Evolutionary conservation across 2,329 filamentous ascomycete species (phyloP).

Genomic region (Calonectria montana): DNA sequence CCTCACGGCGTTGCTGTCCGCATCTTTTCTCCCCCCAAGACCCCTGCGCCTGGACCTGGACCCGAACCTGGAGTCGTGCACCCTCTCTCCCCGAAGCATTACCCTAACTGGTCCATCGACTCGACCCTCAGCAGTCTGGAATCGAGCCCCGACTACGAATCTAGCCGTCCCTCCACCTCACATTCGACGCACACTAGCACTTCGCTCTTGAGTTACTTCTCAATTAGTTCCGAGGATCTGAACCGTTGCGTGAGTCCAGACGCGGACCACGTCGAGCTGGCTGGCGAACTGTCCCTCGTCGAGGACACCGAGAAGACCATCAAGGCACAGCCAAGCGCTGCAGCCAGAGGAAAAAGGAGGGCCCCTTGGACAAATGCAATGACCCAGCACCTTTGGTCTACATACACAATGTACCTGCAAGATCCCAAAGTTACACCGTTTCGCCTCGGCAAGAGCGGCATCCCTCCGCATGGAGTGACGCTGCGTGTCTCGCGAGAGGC

Average conservation of each 20-base stretch:
- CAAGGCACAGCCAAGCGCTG: conserved; percentile 35
- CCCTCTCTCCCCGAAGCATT: conserved; percentile 58
- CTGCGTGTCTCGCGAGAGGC: conserved; percentile 73
- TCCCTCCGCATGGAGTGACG: conserved; percentile 74
- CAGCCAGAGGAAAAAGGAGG: conserved; percentile 54
- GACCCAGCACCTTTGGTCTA: conserved; percentile 74
- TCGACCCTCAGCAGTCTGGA: conserved; percentile 68
- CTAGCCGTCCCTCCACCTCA: conserved; percentile 69
- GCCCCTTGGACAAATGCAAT: conserved; percentile 74
- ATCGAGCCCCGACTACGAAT: conserved; percentile 69
- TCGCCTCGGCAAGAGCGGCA: conserved; percentile 70
- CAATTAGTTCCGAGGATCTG: conserved; percentile 66
- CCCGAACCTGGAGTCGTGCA: conserved; percentile 56
- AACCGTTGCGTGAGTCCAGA: conserved; percentile 64
- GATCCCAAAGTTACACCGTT: conserved; percentile 77
- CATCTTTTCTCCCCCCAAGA: conserved; percentile 68
- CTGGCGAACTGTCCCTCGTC: conserved; percentile 37
- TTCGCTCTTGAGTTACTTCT: conserved; percentile 68
- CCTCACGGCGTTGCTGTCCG: conserved; percentile 50
- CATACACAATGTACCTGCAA: conserved; percentile 72
- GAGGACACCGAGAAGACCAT: conserved; percentile 49
- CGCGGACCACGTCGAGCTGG: conserved; percentile 41
- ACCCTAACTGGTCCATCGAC: conserved; percentile 70
- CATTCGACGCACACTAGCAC: conserved; percentile 69
- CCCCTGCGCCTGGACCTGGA: conserved; percentile 64